These are phyloP conservation scores for Peziza echinospora DNA, from an alignment of 495 filamentous ascomycete species.

Conservation along the genomic window DNA sequence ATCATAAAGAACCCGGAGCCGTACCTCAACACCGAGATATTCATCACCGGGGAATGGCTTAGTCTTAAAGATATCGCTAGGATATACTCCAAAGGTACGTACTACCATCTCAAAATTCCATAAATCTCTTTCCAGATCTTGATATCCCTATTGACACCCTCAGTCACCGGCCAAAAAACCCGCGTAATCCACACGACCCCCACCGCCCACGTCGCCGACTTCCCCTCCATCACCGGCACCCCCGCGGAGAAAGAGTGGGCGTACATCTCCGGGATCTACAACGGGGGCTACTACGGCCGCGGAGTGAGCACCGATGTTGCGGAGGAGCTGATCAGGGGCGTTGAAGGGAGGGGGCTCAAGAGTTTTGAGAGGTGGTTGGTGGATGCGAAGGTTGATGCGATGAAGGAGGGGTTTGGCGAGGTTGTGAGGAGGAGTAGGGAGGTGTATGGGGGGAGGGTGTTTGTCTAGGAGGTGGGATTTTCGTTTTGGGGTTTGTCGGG, in stretches of 20 bases:
- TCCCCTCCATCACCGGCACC: not conserved
- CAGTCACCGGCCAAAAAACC: not conserved
- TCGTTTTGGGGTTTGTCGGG: no score
- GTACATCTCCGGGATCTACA: not conserved
- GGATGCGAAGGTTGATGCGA: not conserved
- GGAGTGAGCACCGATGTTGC: not conserved
- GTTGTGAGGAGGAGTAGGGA: not conserved
- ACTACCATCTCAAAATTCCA: not conserved
- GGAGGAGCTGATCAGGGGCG: not conserved
- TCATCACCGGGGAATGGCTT: not conserved
- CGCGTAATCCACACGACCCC: not conserved
- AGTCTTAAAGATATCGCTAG: not conserved
- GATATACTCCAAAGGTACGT: not conserved
- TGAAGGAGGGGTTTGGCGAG: not conserved
- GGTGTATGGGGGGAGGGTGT: not conserved
- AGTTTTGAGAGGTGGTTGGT: not conserved
- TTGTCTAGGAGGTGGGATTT: no score
- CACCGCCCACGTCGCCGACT: not conserved
- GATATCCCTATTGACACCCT: not conserved
- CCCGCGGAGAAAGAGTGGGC: not conserved
- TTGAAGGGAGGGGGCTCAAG: not conserved
- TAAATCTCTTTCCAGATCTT: not conserved
- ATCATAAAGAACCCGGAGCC: not conserved
- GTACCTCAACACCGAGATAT: not conserved
- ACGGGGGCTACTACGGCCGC: not conserved